phyloP scores from a whole-genome alignment of 768 basidiomycete species.

The Leccinum incarnatum region DNA sequence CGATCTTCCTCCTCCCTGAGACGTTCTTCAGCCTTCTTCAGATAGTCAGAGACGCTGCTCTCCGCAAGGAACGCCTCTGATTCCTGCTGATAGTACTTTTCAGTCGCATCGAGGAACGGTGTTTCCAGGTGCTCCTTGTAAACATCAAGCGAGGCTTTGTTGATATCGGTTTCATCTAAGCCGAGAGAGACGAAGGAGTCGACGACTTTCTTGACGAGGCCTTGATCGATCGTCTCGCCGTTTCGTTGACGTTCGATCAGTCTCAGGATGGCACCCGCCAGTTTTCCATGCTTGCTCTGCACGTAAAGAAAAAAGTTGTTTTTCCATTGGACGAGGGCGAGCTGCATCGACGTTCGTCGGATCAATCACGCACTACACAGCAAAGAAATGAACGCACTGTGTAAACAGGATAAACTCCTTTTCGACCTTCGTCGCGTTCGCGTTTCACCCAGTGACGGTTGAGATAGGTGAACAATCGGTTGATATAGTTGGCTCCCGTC shows the following conservation, averaged over 20 bases:
- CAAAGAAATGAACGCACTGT: conserved; percentile 59
- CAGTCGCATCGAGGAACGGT: conserved; percentile 86
- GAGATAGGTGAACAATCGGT: conserved; percentile 94
- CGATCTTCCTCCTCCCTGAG: conserved; percentile 93
- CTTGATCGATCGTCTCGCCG: conserved; percentile 91
- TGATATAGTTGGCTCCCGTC: conserved; percentile 95
- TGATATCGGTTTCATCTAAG: conserved; percentile 86
- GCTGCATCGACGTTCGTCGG: conserved; percentile 38
- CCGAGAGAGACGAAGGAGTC: conserved; percentile 95
- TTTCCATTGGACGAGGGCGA: conserved; percentile 97
- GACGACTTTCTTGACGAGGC: conserved; percentile 90
- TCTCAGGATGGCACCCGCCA: conserved; percentile 83
- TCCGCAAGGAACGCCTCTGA: conserved; percentile 86
- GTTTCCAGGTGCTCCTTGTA: conserved; percentile 89
- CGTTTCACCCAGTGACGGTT: conserved; percentile 99
- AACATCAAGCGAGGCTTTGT: conserved; percentile 89
- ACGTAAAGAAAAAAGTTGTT: conserved; percentile 84
- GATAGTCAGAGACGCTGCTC: conserved; percentile 89
- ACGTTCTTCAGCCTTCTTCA: conserved; percentile 92
- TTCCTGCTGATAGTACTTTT: conserved; percentile 89
- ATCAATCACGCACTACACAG: neutral
- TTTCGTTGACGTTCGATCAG: conserved; percentile 93
- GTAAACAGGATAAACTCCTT: conserved; percentile 92
- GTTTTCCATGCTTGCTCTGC: conserved; percentile 77
- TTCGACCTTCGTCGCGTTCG: conserved; percentile 95